Evolutionary conservation across 2,329 filamentous ascomycete genomes (phyloP), one percentile per base, ranked within the genome.

Genomic region (Fusarium sambucinum): DNA sequence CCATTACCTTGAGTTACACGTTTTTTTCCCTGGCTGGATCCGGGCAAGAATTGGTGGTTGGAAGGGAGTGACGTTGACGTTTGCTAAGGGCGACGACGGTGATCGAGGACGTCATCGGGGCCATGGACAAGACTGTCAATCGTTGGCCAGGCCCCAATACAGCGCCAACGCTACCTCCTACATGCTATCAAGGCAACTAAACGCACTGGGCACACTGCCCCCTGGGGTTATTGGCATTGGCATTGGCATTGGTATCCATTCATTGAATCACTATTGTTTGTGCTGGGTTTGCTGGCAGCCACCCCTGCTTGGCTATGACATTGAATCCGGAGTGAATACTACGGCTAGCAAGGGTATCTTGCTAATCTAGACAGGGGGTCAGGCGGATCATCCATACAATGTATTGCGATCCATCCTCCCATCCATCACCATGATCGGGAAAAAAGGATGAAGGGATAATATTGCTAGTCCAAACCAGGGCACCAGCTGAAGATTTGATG

Each of bases 41-140:
- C 67, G 63, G 57, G 61, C 64, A 67, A 50, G 53, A 60, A 53
- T 51, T 54, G 57, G 55, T 58, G 55, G 55, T 58, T 59, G 41
- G 54, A 58, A 48, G 59, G 58, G 55, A 72, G 77, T 78, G 77
- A 78, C 77, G 77, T 78, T 78, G 77, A 78, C 75, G 77, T 78
- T 78, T 70, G 68, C 68, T 69, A 66, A 71, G 73, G 66, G 72
- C 69, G 68, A 68, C 59, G 32, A 48, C 46, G 57, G 47, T 73
- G 71, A 74, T 75, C 73, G 68, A 74, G 68, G 75, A 77, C 77
- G 77, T 79, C 77, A 79, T 79, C 66, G 55, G 55, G 35, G 61
- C 42, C 62, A 67, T 27, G 32, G 13, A 71, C 47, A 47, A 29
- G 29, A 27, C 27, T 27, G 27, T 27, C 27, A 27, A 27, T 27